Conservation (phyloP, 768 basidiomycete genomes). For the Hericium alpestre region DNA sequence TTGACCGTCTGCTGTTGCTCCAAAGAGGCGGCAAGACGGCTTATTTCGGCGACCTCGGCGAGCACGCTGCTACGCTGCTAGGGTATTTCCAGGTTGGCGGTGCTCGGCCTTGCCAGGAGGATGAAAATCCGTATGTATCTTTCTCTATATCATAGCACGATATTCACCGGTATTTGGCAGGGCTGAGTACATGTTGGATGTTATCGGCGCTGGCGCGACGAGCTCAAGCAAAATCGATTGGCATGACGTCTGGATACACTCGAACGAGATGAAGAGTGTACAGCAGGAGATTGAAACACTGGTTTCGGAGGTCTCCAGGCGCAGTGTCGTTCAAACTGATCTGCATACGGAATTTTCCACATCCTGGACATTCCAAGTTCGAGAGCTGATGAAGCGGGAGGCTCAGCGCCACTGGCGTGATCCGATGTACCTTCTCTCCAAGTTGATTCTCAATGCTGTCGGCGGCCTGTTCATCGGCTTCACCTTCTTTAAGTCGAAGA, state of each 20-base stretch:
- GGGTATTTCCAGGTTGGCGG: constrained; percentile 68
- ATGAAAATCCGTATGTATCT: constrained; percentile 52
- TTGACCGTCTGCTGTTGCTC: constrained; percentile 70
- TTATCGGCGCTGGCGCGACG: constrained; percentile 50
- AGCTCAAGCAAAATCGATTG: constrained; percentile 35
- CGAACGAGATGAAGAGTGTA: constrained; percentile 27
- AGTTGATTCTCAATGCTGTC: constrained; percentile 25
- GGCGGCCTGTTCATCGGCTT: constrained; percentile 31
- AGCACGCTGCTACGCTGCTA: constrained; percentile 49
- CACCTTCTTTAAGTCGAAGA: constrained; percentile 28
- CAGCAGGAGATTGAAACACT: constrained; percentile 33
- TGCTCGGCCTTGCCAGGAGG: constrained; percentile 43
- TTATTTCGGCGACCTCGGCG: constrained; percentile 60
- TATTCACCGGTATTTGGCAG: constrained; percentile 12
- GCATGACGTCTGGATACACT: constrained; percentile 38
- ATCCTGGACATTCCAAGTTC: constrained; percentile 28
- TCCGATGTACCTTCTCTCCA: constrained; percentile 29
- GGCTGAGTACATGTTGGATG: constrained; percentile 39
- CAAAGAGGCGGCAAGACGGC: constrained; percentile 64
- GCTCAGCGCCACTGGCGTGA: constrained; percentile 27
- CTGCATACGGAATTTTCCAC: constrained; percentile 26
- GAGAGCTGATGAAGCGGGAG: constrained; percentile 23
- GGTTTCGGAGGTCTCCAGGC: constrained; percentile 26
- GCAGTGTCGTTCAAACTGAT: constrained; percentile 14
- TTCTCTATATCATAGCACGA: not conserved